A percentile compares a stretch with the other conserved stretches of the same genome.
phyloP scores from a whole-genome alignment of 345 rosid species.

The Cardiospermum halicacabum region DNA sequence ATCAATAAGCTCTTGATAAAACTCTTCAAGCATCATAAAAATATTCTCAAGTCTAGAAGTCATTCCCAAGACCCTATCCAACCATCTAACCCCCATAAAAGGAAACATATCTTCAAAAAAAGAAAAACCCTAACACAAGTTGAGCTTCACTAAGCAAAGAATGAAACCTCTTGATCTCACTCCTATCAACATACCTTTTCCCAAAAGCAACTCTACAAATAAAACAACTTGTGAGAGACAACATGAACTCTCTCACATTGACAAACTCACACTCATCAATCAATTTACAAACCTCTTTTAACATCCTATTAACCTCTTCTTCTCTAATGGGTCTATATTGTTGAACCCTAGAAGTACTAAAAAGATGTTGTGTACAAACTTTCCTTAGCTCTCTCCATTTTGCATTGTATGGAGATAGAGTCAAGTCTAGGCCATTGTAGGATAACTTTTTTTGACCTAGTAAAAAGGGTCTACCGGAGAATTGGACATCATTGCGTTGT shows the following conservation, averaged over 20 bases:
- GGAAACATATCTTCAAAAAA: conserved; percentile 27
- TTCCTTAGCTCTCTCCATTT: too few species aligned
- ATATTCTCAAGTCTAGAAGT: conserved; percentile 14
- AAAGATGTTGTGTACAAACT: conserved; percentile 23
- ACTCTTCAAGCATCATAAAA: conserved; percentile 21
- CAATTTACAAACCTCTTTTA: conserved; percentile 4
- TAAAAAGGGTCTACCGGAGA: too few species aligned
- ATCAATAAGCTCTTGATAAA: conserved; percentile 24
- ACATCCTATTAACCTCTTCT: conserved; percentile 22
- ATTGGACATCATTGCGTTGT: too few species aligned
- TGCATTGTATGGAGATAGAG: too few species aligned
- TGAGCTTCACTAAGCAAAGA: conserved; percentile 17
- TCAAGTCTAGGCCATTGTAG: too few species aligned
- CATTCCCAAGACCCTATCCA: conserved; percentile 25
- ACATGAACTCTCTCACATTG: conserved; percentile 14
- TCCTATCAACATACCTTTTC: conserved; percentile 16
- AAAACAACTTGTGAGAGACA: conserved; percentile 12
- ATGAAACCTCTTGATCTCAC: conserved; percentile 12
- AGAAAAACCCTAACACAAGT: conserved; percentile 18
- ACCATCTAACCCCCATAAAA: conserved; percentile 19
- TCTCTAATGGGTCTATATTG: conserved; percentile 19
- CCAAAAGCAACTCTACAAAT: conserved; percentile 29
- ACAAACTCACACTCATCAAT: background rate
- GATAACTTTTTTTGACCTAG: too few species aligned
- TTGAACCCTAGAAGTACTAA: conserved; percentile 21